phyloP scores from a whole-genome alignment of 371 early-diverging fungal species.

The Nematocida parisii region DNA sequence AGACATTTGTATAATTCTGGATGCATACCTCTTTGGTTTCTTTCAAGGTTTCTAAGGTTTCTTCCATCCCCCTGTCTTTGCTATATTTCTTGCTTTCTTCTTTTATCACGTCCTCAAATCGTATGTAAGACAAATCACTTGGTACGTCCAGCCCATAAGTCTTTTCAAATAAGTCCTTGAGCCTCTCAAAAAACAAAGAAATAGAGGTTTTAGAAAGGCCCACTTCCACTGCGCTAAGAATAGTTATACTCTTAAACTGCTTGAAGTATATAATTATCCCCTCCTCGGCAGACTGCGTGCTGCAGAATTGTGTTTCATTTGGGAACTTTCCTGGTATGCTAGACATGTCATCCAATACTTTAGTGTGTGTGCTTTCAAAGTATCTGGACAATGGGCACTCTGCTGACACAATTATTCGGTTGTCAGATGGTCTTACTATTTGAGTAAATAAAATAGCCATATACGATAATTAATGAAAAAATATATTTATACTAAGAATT shows the following conservation, averaged over 20 bases:
- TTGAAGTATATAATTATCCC: constrained; percentile 52
- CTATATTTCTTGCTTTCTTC: constrained; percentile 56
- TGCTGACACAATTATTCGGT: constrained; percentile 52
- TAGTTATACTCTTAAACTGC: constrained; percentile 38
- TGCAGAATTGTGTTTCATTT: constrained; percentile 58
- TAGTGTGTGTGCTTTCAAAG: constrained; percentile 50
- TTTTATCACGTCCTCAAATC: constrained; percentile 53
- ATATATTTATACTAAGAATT: not conserved
- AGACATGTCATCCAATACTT: constrained; percentile 30
- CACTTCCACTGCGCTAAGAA: constrained; percentile 48
- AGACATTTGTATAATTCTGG: constrained; percentile 52
- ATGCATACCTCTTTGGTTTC: constrained; percentile 59
- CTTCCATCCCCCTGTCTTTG: constrained; percentile 55
- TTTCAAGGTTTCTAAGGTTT: constrained; percentile 49
- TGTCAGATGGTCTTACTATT: constrained; percentile 50
- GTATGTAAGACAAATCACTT: constrained; percentile 25
- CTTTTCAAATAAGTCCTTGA: constrained; percentile 45
- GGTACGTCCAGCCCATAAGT: constrained; percentile 24
- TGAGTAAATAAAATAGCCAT: constrained; percentile 56
- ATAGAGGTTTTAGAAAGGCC: constrained; percentile 53
- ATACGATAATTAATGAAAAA: constrained; percentile 15
- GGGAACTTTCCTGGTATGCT: constrained; percentile 28
- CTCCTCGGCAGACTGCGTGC: constrained; percentile 49
- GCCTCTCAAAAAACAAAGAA: constrained; percentile 52
- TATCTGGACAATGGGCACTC: constrained; percentile 52